phyloP scores from a whole-genome alignment of 2,329 filamentous ascomycete genomes.

The Arthroderma uncinatum region DNA sequence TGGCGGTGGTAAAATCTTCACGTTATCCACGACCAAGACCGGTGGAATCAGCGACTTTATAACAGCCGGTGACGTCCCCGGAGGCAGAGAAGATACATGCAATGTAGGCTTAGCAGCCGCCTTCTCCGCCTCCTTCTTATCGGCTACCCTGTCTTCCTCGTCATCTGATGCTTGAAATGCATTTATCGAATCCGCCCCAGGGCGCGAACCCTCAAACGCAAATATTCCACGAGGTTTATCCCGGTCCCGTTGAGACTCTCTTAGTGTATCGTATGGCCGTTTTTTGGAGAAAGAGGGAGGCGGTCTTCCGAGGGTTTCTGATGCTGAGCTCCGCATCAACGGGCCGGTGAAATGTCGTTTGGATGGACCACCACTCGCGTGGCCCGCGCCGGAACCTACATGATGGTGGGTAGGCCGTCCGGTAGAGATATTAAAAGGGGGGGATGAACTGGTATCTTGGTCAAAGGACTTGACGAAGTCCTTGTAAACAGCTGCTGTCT shows the following conservation, averaged over 20 bases:
- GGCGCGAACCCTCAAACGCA: slow-evolving; percentile 30
- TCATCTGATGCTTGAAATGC: slow-evolving; percentile 34
- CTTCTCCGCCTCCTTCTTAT: slow-evolving; percentile 35
- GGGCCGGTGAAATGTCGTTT: slow-evolving; percentile 52
- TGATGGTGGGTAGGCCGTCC: slow-evolving; percentile 16
- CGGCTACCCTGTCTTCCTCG: slow-evolving; percentile 34
- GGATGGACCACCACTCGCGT: slow-evolving; percentile 23
- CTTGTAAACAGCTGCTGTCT: slow-evolving; percentile 75
- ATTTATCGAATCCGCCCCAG: slow-evolving; percentile 25
- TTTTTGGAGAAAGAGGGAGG: slow-evolving; percentile 34
- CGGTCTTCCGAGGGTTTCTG: slow-evolving; percentile 38
- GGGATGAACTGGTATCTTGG: slow-evolving; percentile 28
- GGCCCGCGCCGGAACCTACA: slow-evolving; percentile 23
- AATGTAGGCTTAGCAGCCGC: slow-evolving; percentile 45
- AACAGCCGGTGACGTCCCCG: slow-evolving; percentile 40
- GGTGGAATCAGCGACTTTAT: slow-evolving; percentile 41
- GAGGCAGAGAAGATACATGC: slow-evolving; percentile 44
- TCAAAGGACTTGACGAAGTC: slow-evolving; percentile 69
- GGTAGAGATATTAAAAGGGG: slow-evolving; percentile 12
- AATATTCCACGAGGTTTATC: slow-evolving; percentile 28
- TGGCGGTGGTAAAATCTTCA: slow-evolving; percentile 52
- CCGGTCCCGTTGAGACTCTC: slow-evolving; percentile 30
- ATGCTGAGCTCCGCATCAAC: slow-evolving; percentile 39
- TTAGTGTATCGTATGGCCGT: slow-evolving; percentile 34
- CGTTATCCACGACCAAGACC: slow-evolving; percentile 56